Evolutionary conservation across 1,139 yeast genomes (phyloP), one percentile per base, ranked within the genome.

Genomic region (Debaryomyces udenii): DNA sequence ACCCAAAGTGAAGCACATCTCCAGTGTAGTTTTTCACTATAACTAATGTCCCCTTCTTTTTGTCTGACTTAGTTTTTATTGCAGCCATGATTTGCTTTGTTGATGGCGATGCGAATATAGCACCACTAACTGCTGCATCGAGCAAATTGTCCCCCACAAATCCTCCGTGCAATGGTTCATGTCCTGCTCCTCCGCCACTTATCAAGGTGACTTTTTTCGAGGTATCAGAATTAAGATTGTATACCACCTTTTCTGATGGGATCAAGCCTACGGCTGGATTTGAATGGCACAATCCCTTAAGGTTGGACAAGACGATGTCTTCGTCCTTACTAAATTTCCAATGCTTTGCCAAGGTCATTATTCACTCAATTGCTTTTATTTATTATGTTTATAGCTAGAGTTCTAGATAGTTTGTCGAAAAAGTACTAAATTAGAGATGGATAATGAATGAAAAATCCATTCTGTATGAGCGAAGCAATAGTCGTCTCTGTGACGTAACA

Each of bases 141-240:
- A 91, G 64, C 55, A 86, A 68, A 39, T 93, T 93, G 20, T 78
- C 74, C 4, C 97, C 97, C 10, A 91, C 93, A 58, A 81, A 90
- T 0, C 96, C 97, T 4, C 87, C 93, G 57, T 90, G 96, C 6
- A 91, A 74, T 23, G 97, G 97, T 63, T 91, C 97, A 59, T 91
- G 98, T 28, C 98, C 98, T 7, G 93, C 83, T 23, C 98, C 98
- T 41, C 98, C 98, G 43, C 97, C 96, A 35, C 96, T 83, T 20
- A 91, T 68, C 40, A 91, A 55, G 3, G 89, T 77, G 35, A 90
- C 84, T 53, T 85, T 83, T 22, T 66, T 63, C n/a, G 57, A 40
- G 15, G 70, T 57, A 30, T 67, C 59, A 2, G 70, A 57, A 34
- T 57, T 45, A 4, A 72, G 63, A 42, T 69, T 68, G 66, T 73